Base-by-base conservation (phyloP, 2,329 filamentous ascomycete genomes). In the Talaromyces sp. region DNA sequence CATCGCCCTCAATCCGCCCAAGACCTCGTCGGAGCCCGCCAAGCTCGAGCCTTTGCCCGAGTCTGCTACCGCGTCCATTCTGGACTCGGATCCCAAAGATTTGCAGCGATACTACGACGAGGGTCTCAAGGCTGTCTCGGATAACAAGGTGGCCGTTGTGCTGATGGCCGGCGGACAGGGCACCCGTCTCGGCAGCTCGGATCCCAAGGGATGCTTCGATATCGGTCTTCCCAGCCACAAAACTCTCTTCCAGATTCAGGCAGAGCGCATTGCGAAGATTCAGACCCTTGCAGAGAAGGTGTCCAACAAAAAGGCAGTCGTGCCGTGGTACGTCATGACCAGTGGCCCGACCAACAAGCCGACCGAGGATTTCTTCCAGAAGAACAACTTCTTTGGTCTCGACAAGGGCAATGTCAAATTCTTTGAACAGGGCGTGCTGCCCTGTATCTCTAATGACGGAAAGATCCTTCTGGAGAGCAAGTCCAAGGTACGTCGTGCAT, bases 271-370 rank as follows among this genome's bases (percentile, higher is more conserved):
- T 73, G 84, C 84, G 71, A 96, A 92, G 81, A 80, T 96, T 9
- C 90, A 98, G 79, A 79, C 87, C 70, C 81, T 98, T 66, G 93
- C 93, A 51, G 83, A 87, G 69, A 87, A 89, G 75, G 86, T 88
- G 73, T 81, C 85, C 59, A 84, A 84, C 62, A 83, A 83, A 65
- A 81, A 81, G 59, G 86, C 86, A 51, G 82, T 89, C 33, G 88
- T 98, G 49, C 95, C 95, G 13, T 99, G 95, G 95, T 99, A 99
- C 79, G 92, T 99, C 77, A 99, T 99, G 95, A 99, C 95, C 70
- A 96, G 92, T 71, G 95, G 95, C 4, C 95, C 95, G 53, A 99
- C 95, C 8, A 86, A 93, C 67, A 87, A 86, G 64, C 91, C 93
- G 47, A 99, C 95, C n/a, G 90, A 96, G 81, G 82, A 89, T 64